Conservation (phyloP, 1,284 basidiomycete genomes). For the Leccinum pallidistipes region DNA sequence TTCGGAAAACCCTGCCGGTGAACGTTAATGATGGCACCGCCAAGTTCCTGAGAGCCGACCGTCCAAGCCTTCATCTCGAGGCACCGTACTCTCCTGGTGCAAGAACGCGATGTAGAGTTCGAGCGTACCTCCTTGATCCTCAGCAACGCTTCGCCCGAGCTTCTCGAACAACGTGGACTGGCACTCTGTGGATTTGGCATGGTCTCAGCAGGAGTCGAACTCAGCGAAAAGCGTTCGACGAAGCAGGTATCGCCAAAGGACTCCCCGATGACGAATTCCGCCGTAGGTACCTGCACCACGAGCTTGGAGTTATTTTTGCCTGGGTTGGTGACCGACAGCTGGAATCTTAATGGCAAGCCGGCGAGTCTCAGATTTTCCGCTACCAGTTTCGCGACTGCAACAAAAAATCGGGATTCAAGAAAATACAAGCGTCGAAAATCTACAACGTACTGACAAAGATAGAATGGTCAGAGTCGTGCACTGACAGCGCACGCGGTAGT, state of each 20-base stretch:
- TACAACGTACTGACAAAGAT: conserved; percentile 69
- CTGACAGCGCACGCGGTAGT: conserved; percentile 96
- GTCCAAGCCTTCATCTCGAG: conserved; percentile 70
- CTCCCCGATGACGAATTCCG: conserved; percentile 89
- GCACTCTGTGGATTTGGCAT: conserved; percentile 76
- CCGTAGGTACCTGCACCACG: conserved; percentile 82
- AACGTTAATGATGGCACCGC: conserved; percentile 3
- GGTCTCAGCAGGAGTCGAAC: conserved; percentile 70
- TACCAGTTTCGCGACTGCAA: conserved; percentile 85
- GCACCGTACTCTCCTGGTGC: conserved; percentile 67
- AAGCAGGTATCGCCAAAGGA: conserved; percentile 87
- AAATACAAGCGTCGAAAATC: not conserved
- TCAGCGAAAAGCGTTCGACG: conserved; percentile 70
- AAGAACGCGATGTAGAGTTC: conserved; percentile 82
- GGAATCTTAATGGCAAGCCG: conserved; percentile 89
- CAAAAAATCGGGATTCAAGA: not conserved
- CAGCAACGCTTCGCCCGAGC: conserved; percentile 80
- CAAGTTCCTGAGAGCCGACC: conserved; percentile 35
- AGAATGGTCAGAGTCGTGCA: conserved; percentile 64
- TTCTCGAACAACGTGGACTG: conserved; percentile 87
- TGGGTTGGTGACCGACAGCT: conserved; percentile 83
- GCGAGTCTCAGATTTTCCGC: conserved; percentile 91
- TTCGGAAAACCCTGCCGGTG: too few relatives aligned
- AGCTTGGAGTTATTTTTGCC: conserved; percentile 96
- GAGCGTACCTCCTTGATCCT: conserved; percentile 79